Conservation (phyloP, 352 stramenopile genomes). For the Phytophthora multivora region DNA sequence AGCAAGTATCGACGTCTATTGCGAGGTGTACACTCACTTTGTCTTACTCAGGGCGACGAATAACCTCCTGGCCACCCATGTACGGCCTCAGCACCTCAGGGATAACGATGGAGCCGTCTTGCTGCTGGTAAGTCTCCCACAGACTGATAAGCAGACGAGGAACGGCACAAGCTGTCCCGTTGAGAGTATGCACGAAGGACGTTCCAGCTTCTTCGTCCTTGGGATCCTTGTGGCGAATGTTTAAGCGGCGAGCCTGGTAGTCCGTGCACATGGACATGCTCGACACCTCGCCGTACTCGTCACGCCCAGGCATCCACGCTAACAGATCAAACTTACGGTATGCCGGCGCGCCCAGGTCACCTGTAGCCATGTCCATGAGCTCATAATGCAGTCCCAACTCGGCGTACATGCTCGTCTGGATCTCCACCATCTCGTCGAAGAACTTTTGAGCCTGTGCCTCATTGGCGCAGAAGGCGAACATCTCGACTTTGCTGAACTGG, state of each 20-base stretch:
- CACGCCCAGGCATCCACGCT: constrained; percentile 85
- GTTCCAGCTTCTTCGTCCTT: constrained; percentile 53
- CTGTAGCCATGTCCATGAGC: constrained; percentile 86
- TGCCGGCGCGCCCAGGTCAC: constrained; percentile 77
- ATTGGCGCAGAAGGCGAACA: constrained; percentile 84
- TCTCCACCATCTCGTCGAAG: constrained; percentile 81
- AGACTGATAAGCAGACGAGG: constrained; percentile 85
- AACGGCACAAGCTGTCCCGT: constrained; percentile 84
- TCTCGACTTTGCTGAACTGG: constrained; percentile 92
- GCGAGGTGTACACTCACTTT: constrained; percentile 8
- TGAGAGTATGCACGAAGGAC: constrained; percentile 89
- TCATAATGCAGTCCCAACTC: constrained; percentile 82
- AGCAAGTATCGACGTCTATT: constrained; percentile 31
- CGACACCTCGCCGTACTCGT: constrained; percentile 82
- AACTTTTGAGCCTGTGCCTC: constrained; percentile 68
- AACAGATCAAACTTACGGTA: constrained; percentile 90
- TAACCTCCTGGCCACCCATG: constrained; percentile 77
- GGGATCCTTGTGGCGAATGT: constrained; percentile 81
- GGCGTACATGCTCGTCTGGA: constrained; percentile 79
- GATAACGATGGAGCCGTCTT: constrained; percentile 79
- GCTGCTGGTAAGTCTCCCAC: constrained; percentile 85
- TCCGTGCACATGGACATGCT: constrained; percentile 92
- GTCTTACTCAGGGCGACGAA: constrained; percentile 35
- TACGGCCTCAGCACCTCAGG: constrained; percentile 80
- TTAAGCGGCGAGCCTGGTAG: constrained; percentile 85